Percentiles rank a stretch among this genome's conserved stretches.
phyloP scores from a whole-genome alignment of 495 filamentous ascomycete species.

The Hypoxylon subgilvum region DNA sequence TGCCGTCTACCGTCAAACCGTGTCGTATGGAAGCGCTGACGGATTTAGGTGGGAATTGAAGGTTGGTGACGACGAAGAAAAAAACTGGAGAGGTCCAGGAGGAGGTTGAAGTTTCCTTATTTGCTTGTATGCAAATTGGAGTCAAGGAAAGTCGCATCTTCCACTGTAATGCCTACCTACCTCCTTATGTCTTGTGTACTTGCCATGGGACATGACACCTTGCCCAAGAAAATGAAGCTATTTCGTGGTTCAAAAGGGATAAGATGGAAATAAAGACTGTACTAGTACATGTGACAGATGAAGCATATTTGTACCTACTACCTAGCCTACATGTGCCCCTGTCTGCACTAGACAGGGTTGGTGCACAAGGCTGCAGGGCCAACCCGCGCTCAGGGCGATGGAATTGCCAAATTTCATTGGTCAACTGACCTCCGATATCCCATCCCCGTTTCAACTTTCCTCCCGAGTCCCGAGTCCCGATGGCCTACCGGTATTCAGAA shows the following conservation, averaged over 20 bases:
- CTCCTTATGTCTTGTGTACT: not conserved
- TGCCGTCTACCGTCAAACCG: conserved; percentile 26
- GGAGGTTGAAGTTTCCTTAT: too few species aligned
- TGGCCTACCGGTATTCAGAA: conserved; percentile 16
- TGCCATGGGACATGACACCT: conserved; percentile 2
- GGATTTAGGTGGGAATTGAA: not conserved
- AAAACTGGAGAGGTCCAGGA: not conserved
- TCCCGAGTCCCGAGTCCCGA: conserved; percentile 21
- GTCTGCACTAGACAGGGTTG: not conserved
- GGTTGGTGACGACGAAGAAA: not conserved
- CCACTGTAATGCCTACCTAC: too few species aligned
- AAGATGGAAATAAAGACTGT: not conserved
- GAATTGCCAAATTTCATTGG: not conserved
- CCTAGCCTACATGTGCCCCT: not conserved
- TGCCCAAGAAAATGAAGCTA: not conserved
- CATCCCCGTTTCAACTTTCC: too few species aligned
- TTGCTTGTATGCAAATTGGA: too few species aligned
- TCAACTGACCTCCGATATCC: too few species aligned
- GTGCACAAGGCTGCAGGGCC: conserved; percentile 9
- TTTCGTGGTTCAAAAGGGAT: not conserved
- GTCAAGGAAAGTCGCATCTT: too few species aligned
- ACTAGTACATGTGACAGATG: not conserved
- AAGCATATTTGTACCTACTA: not conserved
- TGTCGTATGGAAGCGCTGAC: conserved; percentile 12
- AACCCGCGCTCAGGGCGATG: not conserved